A percentile compares a stretch with the other conserved stretches of the same genome.
Conservation (phyloP, 2,329 filamentous ascomycete species). For the Pyrenophora teres region DNA sequence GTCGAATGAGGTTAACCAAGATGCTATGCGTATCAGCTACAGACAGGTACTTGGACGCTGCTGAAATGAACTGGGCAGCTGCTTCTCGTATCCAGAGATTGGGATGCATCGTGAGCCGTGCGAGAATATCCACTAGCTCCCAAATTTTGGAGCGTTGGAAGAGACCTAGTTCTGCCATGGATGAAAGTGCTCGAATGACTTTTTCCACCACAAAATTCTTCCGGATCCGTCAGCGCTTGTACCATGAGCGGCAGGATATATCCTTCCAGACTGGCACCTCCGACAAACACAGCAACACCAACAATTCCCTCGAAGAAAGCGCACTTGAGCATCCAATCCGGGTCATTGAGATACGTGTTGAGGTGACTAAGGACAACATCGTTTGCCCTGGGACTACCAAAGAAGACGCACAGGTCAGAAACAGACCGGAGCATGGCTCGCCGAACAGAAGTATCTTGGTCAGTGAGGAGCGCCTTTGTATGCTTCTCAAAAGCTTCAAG, state of each 20-base stretch:
- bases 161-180: conserved; percentile 84
- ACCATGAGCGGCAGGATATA: conserved; percentile 96
- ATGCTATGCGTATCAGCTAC: conserved; percentile 83
- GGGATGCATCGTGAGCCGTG: conserved; percentile 87
- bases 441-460: conserved; percentile 81
- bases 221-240: conserved; percentile 87
- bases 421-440: conserved; percentile 91
- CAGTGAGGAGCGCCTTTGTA: conserved; percentile 87
- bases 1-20: conserved; percentile 75
- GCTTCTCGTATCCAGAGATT: conserved; percentile 95
- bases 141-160: conserved; percentile 83
- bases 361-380: conserved; percentile 96
- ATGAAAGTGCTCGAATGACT: conserved; percentile 83
- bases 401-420: conserved; percentile 90
- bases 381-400: conserved; percentile 87
- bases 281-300: conserved; percentile 87
- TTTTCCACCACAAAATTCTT: conserved; percentile 92
- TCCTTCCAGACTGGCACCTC: conserved; percentile 85
- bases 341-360: conserved; percentile 95
- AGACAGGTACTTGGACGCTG: conserved; percentile 75
- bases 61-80: conserved; percentile 79
- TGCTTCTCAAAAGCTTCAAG: conserved; percentile 84
- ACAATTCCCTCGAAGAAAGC: conserved; percentile 96
- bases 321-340: conserved; percentile 94
- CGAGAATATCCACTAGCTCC: conserved; percentile 83